Evolutionary conservation across 2,329 filamentous ascomycete species (phyloP).

Genomic region (Xylariaceae sp.): DNA sequence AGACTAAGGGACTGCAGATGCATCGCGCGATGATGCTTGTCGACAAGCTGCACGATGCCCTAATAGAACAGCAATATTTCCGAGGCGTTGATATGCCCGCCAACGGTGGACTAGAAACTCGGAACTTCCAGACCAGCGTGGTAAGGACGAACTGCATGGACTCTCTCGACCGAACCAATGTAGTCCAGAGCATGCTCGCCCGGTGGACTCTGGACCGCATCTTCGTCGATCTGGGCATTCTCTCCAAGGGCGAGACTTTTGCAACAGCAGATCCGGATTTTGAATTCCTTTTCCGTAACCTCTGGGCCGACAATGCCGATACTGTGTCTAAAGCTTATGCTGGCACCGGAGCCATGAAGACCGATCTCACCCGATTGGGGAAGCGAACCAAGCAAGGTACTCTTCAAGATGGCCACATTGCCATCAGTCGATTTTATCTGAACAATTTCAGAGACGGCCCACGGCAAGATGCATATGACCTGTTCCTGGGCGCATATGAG

Average conservation of each 20-base stretch:
- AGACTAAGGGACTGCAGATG: conserved; percentile 93
- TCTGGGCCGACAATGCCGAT: conserved; percentile 98
- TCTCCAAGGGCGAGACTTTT: conserved; percentile 70
- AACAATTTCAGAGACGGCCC: conserved; percentile 97
- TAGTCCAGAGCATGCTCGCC: conserved; percentile 95
- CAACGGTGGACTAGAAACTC: conserved; percentile 70
- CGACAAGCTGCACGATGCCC: conserved; percentile 70
- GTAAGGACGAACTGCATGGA: conserved; percentile 99
- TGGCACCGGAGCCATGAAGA: conserved; percentile 95
- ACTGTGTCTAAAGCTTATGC: conserved; percentile 90
- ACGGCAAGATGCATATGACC: conserved; percentile 88
- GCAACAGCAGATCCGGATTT: conserved; percentile 72
- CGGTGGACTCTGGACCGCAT: conserved; percentile 85
- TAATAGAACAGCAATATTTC: conserved; percentile 84
- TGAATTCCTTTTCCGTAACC: conserved; percentile 87
- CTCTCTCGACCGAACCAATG: conserved; percentile 94
- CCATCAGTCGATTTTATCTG: conserved; percentile 78
- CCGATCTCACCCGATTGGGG: conserved; percentile 92
- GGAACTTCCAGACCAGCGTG: conserved; percentile 77
- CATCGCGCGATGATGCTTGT: conserved; percentile 84
- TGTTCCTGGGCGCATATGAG: conserved; percentile 84
- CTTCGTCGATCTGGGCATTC: conserved; percentile 75
- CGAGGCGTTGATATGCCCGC: conserved; percentile 81
- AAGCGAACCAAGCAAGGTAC: conserved; percentile 80
- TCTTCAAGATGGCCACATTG: conserved; percentile 81